Percentiles rank a stretch among this genome's conserved stretches.
Evolutionary conservation across 768 basidiomycete genomes (phyloP).

Genomic region (Lyophyllum atratum): DNA sequence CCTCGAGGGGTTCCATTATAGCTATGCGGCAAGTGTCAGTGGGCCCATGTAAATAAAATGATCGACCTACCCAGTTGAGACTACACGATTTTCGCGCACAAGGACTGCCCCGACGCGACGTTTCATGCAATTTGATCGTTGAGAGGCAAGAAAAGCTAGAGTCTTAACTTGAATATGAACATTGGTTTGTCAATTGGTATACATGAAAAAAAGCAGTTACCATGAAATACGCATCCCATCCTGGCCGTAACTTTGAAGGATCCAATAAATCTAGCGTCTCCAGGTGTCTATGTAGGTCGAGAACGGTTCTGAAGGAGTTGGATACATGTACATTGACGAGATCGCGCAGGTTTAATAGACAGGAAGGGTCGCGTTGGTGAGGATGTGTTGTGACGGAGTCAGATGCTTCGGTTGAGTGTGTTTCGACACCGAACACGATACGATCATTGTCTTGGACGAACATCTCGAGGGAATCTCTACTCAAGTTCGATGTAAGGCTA

Average conservation of each 20-base stretch:
- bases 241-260: constrained; percentile 76
- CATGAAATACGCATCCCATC: constrained; percentile 99
- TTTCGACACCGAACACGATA: constrained; percentile 55
- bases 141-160: constrained; percentile 86
- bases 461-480: constrained; percentile 54
- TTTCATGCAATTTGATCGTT: constrained; percentile 96
- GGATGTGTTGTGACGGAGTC: too few species aligned
- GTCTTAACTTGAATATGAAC: constrained; percentile 50
- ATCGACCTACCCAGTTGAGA: constrained; percentile 70
- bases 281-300: constrained; percentile 62
- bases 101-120: constrained; percentile 93
- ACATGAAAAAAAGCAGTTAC: constrained; percentile 37
- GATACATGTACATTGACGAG: constrained; percentile 60
- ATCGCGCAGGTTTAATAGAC: constrained; percentile 34
- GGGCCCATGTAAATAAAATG: background rate
- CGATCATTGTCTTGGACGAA: constrained; percentile 78
- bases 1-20: constrained; percentile 98
- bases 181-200: background rate
- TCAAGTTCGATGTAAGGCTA: background rate
- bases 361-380: constrained; percentile 22
- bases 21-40: constrained; percentile 36
- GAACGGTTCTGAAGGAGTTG: constrained; percentile 61
- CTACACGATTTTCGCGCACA: constrained; percentile 78
- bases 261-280: constrained; percentile 70
- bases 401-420: constrained; percentile 12